Conservation (phyloP, 2,329 filamentous ascomycete genomes). For the Paraconiothyrium brasiliense region DNA sequence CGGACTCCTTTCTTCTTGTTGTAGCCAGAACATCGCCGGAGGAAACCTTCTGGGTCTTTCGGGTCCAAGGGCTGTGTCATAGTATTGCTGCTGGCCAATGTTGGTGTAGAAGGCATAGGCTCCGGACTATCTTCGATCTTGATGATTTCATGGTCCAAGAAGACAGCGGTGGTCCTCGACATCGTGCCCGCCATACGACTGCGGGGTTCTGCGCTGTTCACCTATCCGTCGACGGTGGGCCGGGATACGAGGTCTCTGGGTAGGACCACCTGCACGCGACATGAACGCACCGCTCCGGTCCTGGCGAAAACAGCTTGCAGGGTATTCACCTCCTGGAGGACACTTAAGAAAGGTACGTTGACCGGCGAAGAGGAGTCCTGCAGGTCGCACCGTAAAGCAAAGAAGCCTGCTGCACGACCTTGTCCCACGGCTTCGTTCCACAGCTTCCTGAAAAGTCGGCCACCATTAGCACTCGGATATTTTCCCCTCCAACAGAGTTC, state of each 20-base stretch:
- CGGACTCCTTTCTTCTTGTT: constrained; percentile 39
- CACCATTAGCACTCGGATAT: neutral
- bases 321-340: neutral
- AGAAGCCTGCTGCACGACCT: constrained; percentile 4
- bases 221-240: neutral
- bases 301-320: neutral
- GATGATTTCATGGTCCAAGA: constrained; percentile 16
- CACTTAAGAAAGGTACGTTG: neutral
- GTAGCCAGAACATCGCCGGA: constrained; percentile 38
- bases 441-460: constrained; percentile 4
- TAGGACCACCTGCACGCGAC: constrained; percentile 2
- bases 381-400: constrained; percentile 2
- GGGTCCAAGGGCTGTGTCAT: constrained; percentile 25
- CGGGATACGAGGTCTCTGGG: neutral
- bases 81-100: constrained; percentile 11
- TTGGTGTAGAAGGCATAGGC: neutral
- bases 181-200: constrained; percentile 3
- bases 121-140: constrained; percentile 29
- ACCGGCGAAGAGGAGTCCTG: neutral
- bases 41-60: constrained; percentile 40
- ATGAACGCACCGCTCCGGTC: constrained; percentile 1
- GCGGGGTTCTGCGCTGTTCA: constrained; percentile 5
- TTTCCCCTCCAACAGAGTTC: neutral
- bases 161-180: neutral
- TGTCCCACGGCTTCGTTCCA: constrained; percentile 5